Conservation (phyloP, 768 basidiomycete species). For the Suillus tomentosus region DNA sequence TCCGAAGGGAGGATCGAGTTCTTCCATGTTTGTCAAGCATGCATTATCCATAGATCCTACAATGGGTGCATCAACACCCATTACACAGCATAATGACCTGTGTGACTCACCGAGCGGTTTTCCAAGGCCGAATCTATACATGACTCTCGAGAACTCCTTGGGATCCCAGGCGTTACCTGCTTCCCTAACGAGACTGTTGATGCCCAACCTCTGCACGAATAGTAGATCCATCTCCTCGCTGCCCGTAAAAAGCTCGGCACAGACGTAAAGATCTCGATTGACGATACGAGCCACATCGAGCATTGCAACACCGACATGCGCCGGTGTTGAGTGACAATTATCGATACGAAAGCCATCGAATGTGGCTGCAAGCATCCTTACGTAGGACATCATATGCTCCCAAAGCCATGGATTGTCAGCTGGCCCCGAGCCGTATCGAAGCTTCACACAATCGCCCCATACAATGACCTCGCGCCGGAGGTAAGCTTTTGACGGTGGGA, state of each 20-base stretch:
- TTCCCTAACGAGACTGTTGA: constrained; percentile 94
- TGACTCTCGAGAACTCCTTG: constrained; percentile 85
- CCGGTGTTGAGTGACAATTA: constrained; percentile 97
- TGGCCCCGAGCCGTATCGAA: constrained; percentile 85
- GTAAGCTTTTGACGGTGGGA: constrained; percentile 90
- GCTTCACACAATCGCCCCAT: constrained; percentile 98
- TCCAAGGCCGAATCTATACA: constrained; percentile 88
- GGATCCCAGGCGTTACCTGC: constrained; percentile 90
- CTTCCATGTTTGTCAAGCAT: constrained; percentile 75
- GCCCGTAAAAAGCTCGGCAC: constrained; percentile 96
- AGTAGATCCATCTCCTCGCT: constrained; percentile 90
- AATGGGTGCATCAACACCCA: not conserved
- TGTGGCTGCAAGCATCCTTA: constrained; percentile 71
- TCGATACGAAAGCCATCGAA: constrained; percentile 99
- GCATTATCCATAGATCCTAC: constrained; percentile 91
- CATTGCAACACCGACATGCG: constrained; percentile 94
- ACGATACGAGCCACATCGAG: constrained; percentile 88
- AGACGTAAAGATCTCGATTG: constrained; percentile 93
- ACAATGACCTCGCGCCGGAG: constrained; percentile 94
- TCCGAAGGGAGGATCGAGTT: constrained; percentile 80
- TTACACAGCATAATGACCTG: not conserved
- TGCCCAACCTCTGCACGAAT: constrained; percentile 89
- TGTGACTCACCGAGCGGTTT: constrained; percentile 80
- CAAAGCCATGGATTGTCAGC: constrained; percentile 92
- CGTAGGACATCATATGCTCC: constrained; percentile 87